Conservation (phyloP, 2,329 filamentous ascomycete genomes). For the Aspergillus clavatus region DNA sequence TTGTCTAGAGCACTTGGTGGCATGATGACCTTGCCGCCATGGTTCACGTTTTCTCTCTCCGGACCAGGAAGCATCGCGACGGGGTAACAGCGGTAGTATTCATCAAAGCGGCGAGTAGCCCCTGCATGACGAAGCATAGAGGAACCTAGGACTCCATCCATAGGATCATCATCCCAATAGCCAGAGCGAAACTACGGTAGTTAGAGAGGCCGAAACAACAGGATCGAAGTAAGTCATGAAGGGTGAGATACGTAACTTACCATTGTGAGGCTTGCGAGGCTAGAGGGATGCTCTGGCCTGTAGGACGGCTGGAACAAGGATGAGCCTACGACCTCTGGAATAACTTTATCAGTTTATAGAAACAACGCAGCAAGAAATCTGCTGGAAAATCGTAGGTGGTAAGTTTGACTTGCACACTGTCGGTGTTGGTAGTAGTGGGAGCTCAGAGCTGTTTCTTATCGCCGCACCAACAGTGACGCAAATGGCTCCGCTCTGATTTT, state of each 20-base stretch:
- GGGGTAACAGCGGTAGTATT: conserved; percentile 97
- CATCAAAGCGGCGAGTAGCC: conserved; percentile 77
- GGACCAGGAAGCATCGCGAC: conserved; percentile 88
- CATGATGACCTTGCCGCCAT: conserved; percentile 95
- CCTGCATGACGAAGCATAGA: conserved; percentile 49
- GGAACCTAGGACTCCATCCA: conserved; percentile 50
- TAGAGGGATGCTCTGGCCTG: neutral
- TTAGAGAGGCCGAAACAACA: conserved; percentile 12
- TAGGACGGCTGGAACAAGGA: too few relatives aligned
- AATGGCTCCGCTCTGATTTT: conserved; percentile 36
- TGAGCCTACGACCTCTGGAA: too few relatives aligned
- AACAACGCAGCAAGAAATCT: neutral
- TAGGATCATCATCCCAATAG: conserved; percentile 51
- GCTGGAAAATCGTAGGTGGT: neutral
- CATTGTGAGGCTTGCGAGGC: conserved; percentile 17
- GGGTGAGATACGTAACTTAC: conserved; percentile 17
- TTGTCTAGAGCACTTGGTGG: conserved; percentile 96
- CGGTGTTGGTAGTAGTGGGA: neutral
- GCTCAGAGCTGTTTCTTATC: conserved; percentile 11
- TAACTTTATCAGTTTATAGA: neutral
- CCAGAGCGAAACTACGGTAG: conserved; percentile 39
- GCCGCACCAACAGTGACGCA: conserved; percentile 32
- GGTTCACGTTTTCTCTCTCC: conserved; percentile 84
- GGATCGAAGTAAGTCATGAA: too few relatives aligned
- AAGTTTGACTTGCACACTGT: neutral